phyloP scores from a whole-genome alignment of 345 rosid genomes.

The Psidium guajava region DNA sequence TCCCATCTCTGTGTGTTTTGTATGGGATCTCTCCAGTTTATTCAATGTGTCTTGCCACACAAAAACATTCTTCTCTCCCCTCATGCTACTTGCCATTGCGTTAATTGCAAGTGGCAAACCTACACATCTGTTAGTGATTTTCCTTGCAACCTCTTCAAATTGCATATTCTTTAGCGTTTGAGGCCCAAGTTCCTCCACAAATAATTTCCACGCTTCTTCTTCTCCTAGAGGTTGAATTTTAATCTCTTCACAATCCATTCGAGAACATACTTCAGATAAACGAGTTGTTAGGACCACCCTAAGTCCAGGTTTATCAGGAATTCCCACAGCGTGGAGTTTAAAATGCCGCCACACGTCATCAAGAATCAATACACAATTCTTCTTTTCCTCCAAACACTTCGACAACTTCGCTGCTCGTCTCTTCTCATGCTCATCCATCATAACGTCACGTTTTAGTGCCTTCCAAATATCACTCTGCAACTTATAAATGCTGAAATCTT shows the following conservation, averaged over 20 bases:
- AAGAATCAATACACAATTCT: background rate
- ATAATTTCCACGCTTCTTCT: background rate
- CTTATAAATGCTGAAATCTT: background rate
- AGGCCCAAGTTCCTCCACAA: background rate
- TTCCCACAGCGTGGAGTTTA: background rate
- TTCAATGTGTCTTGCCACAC: conserved; percentile 8
- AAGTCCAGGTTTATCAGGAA: background rate
- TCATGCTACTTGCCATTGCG: conserved; percentile 7
- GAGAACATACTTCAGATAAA: background rate
- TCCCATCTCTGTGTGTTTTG: background rate
- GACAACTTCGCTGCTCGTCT: background rate
- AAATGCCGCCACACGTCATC: background rate
- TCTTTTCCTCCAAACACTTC: background rate
- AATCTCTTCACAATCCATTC: background rate
- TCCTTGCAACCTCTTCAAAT: background rate
- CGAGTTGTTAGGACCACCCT: background rate
- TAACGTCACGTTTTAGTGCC: accelerated
- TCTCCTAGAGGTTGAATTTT: background rate
- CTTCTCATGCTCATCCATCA: background rate
- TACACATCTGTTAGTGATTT: background rate
- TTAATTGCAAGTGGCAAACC: conserved; percentile 13
- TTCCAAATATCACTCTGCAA: background rate
- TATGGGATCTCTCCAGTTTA: background rate
- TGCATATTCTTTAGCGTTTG: background rate
- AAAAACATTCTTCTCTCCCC: background rate